Evolutionary conservation across 2,329 filamentous ascomycete genomes (phyloP).

Genomic region (Paraconiothyrium brasiliense): DNA sequence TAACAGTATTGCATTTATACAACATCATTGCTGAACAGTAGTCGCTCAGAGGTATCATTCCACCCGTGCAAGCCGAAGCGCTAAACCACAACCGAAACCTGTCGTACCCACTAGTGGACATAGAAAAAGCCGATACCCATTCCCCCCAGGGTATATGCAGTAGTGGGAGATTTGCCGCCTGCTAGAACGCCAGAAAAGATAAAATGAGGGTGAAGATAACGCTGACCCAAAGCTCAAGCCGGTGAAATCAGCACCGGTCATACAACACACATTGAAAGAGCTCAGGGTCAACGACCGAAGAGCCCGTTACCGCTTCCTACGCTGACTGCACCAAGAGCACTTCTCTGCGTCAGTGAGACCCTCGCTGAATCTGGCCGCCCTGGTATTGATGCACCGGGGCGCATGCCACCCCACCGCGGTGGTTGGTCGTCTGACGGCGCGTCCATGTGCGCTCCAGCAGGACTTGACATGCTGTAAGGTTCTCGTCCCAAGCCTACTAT

Average conservation of each 20-base stretch:
- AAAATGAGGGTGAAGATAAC: not conserved
- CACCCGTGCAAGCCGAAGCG: not conserved
- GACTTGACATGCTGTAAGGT: conserved; percentile 43
- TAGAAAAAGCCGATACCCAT: conserved; percentile 1
- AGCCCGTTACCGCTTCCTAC: conserved; percentile 40
- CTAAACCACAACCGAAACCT: conserved; percentile 2
- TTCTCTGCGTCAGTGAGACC: conserved; percentile 40
- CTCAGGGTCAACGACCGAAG: conserved; percentile 39
- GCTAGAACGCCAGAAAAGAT: not conserved
- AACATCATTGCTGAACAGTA: conserved; percentile 4
- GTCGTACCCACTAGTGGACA: not conserved
- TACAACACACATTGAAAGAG: conserved; percentile 15
- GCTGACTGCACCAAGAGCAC: conserved; percentile 41
- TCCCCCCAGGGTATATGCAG: conserved; percentile 7
- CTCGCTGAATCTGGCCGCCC: conserved; percentile 34
- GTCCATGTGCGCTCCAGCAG: conserved; percentile 37
- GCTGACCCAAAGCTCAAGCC: not conserved
- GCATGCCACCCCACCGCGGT: conserved; percentile 37
- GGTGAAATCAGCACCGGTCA: conserved; percentile 3
- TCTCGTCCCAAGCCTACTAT: conserved; percentile 36
- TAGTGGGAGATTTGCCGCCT: conserved; percentile 9
- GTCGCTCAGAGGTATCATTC: conserved; percentile 15
- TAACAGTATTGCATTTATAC: conserved; percentile 4
- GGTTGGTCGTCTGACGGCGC: conserved; percentile 34
- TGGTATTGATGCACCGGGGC: conserved; percentile 30